Conservation (phyloP, 345 rosid species). For the Bruguiera parviflora region DNA sequence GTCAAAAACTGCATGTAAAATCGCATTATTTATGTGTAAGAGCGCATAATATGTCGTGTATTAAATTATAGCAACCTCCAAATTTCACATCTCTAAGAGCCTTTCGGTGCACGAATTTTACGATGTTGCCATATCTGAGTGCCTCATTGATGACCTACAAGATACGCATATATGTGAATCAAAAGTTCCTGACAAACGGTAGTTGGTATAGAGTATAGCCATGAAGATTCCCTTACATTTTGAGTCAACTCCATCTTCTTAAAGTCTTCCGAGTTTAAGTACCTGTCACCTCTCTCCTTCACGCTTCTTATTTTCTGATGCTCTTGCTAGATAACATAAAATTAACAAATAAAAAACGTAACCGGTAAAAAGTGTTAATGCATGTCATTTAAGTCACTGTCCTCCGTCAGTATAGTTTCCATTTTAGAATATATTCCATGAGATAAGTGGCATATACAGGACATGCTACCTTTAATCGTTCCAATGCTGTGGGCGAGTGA, state of each 20-base stretch:
- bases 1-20: neutral
- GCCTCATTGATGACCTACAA: slow-evolving; percentile 57
- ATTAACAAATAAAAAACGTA: neutral
- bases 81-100: slow-evolving; percentile 55
- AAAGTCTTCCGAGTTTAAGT: slow-evolving; percentile 52
- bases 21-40: neutral
- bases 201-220: neutral
- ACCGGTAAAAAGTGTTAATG: neutral
- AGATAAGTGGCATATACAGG: too few species aligned
- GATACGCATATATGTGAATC: neutral
- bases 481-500: slow-evolving; percentile 32
- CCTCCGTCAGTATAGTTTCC: too few species aligned
- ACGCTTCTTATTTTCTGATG: slow-evolving; percentile 37
- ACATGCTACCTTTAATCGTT: slow-evolving; percentile 41
- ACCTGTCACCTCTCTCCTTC: slow-evolving; percentile 34
- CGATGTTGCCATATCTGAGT: slow-evolving; percentile 49
- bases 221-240: slow-evolving; percentile 26
- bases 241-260: slow-evolving; percentile 49
- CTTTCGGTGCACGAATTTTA: slow-evolving; percentile 61
- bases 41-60: neutral
- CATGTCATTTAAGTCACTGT: neutral
- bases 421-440: too few species aligned
- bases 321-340: slow-evolving; percentile 24
- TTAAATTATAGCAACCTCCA: slow-evolving; percentile 30
- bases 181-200: neutral